Conservation (phyloP, 768 basidiomycete species). For the Phlegmacium glaucopus region DNA sequence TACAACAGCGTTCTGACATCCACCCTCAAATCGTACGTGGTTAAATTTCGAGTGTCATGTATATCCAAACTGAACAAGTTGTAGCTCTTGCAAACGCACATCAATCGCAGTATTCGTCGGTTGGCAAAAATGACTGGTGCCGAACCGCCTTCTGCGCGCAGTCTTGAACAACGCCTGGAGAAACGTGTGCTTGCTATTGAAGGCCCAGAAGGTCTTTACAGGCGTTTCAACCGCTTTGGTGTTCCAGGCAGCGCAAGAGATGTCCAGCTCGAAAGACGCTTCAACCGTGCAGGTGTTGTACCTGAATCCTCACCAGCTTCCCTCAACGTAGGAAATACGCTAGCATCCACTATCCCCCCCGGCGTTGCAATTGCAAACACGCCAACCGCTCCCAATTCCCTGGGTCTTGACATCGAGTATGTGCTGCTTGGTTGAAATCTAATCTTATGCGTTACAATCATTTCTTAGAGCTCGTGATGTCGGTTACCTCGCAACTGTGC, state of each 20-base stretch:
- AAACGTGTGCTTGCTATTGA: slow-evolving; percentile 28
- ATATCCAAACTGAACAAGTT: background rate
- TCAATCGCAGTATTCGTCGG: slow-evolving; percentile 62
- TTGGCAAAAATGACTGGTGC: slow-evolving; percentile 69
- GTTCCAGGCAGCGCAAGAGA: slow-evolving; percentile 11
- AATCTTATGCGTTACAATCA: background rate
- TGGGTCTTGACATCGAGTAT: slow-evolving; percentile 71
- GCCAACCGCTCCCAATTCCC: slow-evolving; percentile 44
- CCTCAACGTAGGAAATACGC: slow-evolving; percentile 7
- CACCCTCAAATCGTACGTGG: slow-evolving; percentile 28
- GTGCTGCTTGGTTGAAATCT: slow-evolving; percentile 15
- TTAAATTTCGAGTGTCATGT: background rate
- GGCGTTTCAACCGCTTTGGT: slow-evolving; percentile 23
- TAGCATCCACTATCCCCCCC: background rate
- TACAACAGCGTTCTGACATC: slow-evolving; percentile 19
- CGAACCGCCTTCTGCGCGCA: slow-evolving; percentile 42
- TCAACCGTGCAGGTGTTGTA: slow-evolving; percentile 19
- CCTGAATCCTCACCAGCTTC: slow-evolving; percentile 2
- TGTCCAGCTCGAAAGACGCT: slow-evolving; percentile 22
- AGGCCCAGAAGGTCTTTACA: slow-evolving; percentile 25
- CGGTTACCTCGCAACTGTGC: slow-evolving; percentile 53
- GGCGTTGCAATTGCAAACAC: slow-evolving; percentile 37
- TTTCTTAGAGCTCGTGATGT: slow-evolving; percentile 38
- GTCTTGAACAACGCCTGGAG: slow-evolving; percentile 37
- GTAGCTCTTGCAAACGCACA: slow-evolving; percentile 68